A percentile compares a stretch with the other conserved stretches of the same genome.
Evolutionary conservation across 371 early-diverging fungal species (phyloP).

Genomic region (Batkoa obscura): DNA sequence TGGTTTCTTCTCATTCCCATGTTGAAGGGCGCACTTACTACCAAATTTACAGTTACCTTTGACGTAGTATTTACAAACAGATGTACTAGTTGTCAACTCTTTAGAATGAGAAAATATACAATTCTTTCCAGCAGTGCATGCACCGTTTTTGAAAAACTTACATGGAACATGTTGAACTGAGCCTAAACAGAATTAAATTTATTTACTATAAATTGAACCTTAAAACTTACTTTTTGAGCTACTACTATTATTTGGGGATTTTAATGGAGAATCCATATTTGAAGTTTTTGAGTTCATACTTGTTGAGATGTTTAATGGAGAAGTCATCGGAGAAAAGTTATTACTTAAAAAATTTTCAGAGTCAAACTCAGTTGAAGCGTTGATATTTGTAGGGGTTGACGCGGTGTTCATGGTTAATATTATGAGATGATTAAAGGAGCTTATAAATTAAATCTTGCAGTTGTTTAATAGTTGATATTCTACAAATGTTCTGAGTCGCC

Average conservation of each 20-base stretch:
- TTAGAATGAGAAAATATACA: conserved; percentile 57
- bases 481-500: too few relatives aligned
- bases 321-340: neutral
- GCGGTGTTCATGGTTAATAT: neutral
- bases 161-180: conserved; percentile 43
- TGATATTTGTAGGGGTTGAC: neutral
- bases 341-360: neutral
- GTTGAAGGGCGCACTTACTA: conserved; percentile 49
- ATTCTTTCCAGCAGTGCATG: conserved; percentile 54
- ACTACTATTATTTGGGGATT: too few relatives aligned
- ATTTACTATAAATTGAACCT: conserved; percentile 15
- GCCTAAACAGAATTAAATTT: too few relatives aligned
- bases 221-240: neutral
- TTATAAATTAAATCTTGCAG: too few relatives aligned
- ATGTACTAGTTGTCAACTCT: conserved; percentile 28
- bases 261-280: neutral
- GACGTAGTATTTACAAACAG: conserved; percentile 52
- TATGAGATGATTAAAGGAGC: too few relatives aligned
- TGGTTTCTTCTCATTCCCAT: conserved; percentile 12
- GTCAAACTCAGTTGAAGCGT: neutral
- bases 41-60: conserved; percentile 73
- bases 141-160: conserved; percentile 59
- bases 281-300: neutral
- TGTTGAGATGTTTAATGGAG: neutral
- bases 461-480: too few relatives aligned